Conservation (phyloP, 2,329 filamentous ascomycete genomes). For the Calonectria honghensis region DNA sequence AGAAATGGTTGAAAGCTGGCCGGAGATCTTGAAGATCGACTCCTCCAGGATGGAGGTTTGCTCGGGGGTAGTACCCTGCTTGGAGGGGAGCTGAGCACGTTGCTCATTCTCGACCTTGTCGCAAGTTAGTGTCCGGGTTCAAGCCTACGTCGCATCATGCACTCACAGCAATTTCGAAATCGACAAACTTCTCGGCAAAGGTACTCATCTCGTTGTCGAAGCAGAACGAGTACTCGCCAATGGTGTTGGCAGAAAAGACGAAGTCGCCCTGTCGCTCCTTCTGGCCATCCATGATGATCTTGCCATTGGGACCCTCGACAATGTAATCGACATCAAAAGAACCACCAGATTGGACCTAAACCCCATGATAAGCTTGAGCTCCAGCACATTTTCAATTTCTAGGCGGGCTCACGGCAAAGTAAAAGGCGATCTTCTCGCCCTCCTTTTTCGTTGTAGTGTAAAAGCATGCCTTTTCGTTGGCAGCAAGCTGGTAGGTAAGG, state of each 20-base stretch:
- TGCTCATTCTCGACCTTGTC: conserved; percentile 91
- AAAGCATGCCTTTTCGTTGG: conserved; percentile 98
- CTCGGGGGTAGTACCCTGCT: conserved; percentile 91
- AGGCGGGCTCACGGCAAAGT: conserved; percentile 88
- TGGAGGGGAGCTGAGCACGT: conserved; percentile 87
- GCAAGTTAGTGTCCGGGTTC: neutral
- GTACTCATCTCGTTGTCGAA: conserved; percentile 99
- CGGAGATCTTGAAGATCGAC: conserved; percentile 94
- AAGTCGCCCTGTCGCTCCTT: conserved; percentile 98
- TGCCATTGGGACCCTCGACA: conserved; percentile 87
- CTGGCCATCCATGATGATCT: conserved; percentile 87
- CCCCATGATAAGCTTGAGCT: conserved; percentile 39
- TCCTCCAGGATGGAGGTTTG: conserved; percentile 93
- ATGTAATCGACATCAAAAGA: conserved; percentile 97
- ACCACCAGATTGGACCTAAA: conserved; percentile 95
- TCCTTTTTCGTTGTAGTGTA: conserved; percentile 85
- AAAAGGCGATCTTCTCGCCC: conserved; percentile 95
- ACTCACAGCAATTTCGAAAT: conserved; percentile 92
- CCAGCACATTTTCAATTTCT: conserved; percentile 12
- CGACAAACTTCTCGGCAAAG: conserved; percentile 96
- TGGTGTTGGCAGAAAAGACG: conserved; percentile 93
- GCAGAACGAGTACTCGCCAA: conserved; percentile 96
- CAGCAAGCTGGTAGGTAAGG: conserved; percentile 91
- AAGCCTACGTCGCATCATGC: neutral
- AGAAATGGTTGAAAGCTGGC: conserved; percentile 93